phyloP scores from a whole-genome alignment of 2,329 filamentous ascomycete genomes.

The Sphaerulina populicola region DNA sequence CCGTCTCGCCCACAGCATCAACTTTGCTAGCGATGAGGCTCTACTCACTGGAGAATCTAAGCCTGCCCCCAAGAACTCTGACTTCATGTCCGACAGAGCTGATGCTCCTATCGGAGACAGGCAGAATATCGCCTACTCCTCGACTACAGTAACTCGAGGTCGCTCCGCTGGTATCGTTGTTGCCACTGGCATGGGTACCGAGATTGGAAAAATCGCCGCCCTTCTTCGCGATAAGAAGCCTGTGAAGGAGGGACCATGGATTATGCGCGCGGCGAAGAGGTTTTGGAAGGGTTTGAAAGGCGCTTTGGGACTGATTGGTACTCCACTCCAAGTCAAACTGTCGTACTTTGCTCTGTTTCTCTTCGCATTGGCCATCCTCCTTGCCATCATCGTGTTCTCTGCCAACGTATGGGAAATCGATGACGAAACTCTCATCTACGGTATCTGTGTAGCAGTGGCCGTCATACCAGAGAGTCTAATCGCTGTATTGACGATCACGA shows the following conservation, averaged over 20 bases:
- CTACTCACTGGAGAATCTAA: conserved; percentile 63
- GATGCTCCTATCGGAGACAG: conserved; percentile 54
- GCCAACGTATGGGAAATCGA: conserved; percentile 45
- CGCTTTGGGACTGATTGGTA: conserved; percentile 49
- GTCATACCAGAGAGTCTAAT: conserved; percentile 49
- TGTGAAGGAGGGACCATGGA: conserved; percentile 13
- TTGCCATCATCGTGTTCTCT: conserved; percentile 59
- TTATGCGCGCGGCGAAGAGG: conserved; percentile 14
- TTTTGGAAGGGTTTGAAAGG: conserved; percentile 49
- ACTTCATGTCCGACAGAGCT: conserved; percentile 24
- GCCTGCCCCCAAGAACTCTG: conserved; percentile 32
- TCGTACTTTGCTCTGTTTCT: conserved; percentile 76
- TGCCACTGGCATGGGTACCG: conserved; percentile 54
- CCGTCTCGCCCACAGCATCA: conserved; percentile 54
- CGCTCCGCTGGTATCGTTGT: conserved; percentile 53
- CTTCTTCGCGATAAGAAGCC: conserved; percentile 30
- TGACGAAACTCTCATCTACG: conserved; percentile 42
- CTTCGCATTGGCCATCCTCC: conserved; percentile 63
- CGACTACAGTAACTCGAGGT: conserved; percentile 56
- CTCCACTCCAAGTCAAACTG: conserved; percentile 72
- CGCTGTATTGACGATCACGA: conserved; percentile 60
- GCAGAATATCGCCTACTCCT: conserved; percentile 56
- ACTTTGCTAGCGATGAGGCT: conserved; percentile 67
- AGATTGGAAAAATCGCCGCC: conserved; percentile 57
- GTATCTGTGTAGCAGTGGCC: conserved; percentile 41